Evolutionary conservation across 169 alveolate genomes (phyloP).

Genomic region (Plasmodium malariae): DNA sequence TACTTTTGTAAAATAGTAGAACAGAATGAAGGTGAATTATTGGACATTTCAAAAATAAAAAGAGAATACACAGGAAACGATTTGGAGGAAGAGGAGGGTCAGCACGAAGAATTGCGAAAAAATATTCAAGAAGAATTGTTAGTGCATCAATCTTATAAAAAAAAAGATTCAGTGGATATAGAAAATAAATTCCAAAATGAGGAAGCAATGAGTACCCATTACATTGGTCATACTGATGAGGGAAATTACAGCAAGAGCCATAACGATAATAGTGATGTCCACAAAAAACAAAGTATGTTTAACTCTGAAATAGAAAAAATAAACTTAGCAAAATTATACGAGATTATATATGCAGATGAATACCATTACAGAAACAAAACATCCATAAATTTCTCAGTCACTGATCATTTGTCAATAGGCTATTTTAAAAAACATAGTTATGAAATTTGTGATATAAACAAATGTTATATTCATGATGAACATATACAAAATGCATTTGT

Average conservation of each 20-base stretch:
- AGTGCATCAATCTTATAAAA: too few species aligned
- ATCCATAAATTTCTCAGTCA: slow-evolving; percentile 55
- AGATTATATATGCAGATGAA: slow-evolving; percentile 46
- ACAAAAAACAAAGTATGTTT: background rate
- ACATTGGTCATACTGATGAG: background rate
- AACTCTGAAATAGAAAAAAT: background rate
- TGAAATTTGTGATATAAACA: slow-evolving; percentile 67
- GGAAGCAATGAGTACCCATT: background rate
- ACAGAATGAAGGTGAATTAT: slow-evolving; percentile 7
- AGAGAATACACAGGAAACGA: slow-evolving; percentile 23
- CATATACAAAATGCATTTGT: slow-evolving; percentile 54
- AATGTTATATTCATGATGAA: slow-evolving; percentile 73
- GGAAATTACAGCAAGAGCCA: background rate
- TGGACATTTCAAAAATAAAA: slow-evolving; percentile 50
- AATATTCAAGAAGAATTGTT: too few species aligned
- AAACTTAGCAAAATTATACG: slow-evolving; percentile 34
- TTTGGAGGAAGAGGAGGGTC: slow-evolving; percentile 4
- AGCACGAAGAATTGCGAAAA: too few species aligned
- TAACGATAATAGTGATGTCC: background rate
- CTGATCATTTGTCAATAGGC: slow-evolving; percentile 59
- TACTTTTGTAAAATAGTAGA: slow-evolving; percentile 4
- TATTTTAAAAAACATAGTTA: slow-evolving; percentile 58
- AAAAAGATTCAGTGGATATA: background rate
- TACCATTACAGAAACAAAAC: slow-evolving; percentile 76
- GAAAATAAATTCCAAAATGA: background rate